A percentile compares a stretch with the other conserved stretches of the same genome.
phyloP scores from a whole-genome alignment of 2,329 filamentous ascomycete species.

The Fusarium sp. region DNA sequence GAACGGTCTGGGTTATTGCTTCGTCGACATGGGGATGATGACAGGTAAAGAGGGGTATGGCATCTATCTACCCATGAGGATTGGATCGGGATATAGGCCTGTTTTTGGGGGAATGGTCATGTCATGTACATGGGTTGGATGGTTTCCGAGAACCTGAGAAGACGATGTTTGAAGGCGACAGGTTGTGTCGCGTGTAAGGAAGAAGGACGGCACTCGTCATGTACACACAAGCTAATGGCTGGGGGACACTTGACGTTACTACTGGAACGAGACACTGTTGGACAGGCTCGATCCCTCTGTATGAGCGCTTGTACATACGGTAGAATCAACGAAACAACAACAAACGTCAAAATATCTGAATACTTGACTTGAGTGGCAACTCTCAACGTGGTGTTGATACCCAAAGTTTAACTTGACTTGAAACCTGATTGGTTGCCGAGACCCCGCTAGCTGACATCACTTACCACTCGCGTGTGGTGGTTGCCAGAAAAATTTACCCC shows the following conservation, averaged over 20 bases:
- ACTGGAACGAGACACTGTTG: constrained; percentile 10
- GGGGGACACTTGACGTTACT: constrained; percentile 14
- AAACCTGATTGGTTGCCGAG: constrained; percentile 23
- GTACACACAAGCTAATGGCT: constrained; percentile 22
- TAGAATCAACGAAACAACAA: constrained; percentile 26
- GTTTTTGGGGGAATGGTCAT: constrained; percentile 18
- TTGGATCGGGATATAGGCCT: constrained; percentile 39
- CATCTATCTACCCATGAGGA: constrained; percentile 20
- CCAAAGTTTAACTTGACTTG: background rate
- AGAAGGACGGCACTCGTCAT: constrained; percentile 24
- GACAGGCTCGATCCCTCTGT: constrained; percentile 4
- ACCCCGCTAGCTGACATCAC: constrained; percentile 49
- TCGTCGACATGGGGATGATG: constrained; percentile 35
- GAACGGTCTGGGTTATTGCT: constrained; percentile 32
- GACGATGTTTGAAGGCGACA: constrained; percentile 12
- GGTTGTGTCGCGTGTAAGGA: constrained; percentile 20
- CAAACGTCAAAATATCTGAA: background rate
- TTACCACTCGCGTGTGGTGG: constrained; percentile 21
- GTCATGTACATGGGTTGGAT: constrained; percentile 36
- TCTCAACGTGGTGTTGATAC: background rate
- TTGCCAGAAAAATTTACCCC: constrained; percentile 55
- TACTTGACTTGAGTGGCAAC: background rate
- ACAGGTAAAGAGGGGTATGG: constrained; percentile 9
- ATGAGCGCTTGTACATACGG: constrained; percentile 21
- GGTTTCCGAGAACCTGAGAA: constrained; percentile 26